Evolutionary conservation across 129 eudicot genomes (phyloP), one percentile per base, ranked within the genome.

Genomic region (Solidago caesia): DNA sequence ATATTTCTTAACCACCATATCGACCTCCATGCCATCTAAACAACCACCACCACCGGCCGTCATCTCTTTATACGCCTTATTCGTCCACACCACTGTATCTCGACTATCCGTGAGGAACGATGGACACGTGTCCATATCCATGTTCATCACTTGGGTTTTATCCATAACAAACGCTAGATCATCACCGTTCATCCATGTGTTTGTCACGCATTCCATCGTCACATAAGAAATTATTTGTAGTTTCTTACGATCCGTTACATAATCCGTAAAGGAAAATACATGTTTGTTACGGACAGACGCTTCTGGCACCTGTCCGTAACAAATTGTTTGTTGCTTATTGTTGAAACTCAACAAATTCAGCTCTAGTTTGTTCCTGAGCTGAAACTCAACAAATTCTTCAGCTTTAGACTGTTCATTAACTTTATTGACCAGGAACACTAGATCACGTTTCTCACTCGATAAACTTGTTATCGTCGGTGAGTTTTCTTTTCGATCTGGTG

Each of bases 91-190:
- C 67, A 93, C 96, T 39, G 83, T 12, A 47, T 85, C 80, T 44
- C 39, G 29, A 0, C 72, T 80, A 79, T 88, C 87, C 33, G 98
- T 78, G 47, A 93, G 47, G 44, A 93, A 83, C 45, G 88, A 91
- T 0, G 97, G 98, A 87, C 97, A 93, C 88, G 83, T 79, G 91
- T 93, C 97, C 21, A 2, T 7, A 44, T 93, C 88, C 85, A 93
- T 68, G 44, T n/a, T 75, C 82, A 74, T 81, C 79, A 79, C 59
- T 75, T 76, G 79, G 85, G 66, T 71, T 82, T 67, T 82, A 84
- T 78, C 77, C 5, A 16, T 13, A 44, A 82, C 76, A 9, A 74
- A 77, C 64, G 87, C 86, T 26, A 80, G 7, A 9, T 75, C 86
- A 21, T 51, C 68, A 63, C 58, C 79, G 44, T 74, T 77, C 52